Evolutionary conservation across 805 yeast species (phyloP).

Genomic region (Candida andamanensis): DNA sequence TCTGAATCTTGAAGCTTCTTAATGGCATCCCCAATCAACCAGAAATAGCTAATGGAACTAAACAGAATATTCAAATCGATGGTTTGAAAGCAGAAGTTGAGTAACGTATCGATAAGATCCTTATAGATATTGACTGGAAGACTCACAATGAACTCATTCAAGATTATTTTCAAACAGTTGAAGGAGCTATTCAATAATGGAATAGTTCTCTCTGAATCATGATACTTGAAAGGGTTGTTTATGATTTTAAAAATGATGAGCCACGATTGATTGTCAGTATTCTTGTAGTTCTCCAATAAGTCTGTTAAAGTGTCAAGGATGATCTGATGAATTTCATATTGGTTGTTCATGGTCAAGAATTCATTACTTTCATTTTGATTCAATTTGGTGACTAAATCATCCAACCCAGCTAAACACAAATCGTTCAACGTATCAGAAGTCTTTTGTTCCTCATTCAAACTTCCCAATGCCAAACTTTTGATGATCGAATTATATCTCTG

Average conservation of each 20-base stretch:
- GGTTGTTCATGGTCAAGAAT: conserved; percentile 47
- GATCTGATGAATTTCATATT: conserved; percentile 62
- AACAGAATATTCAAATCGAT: conserved; percentile 83
- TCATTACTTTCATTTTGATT: conserved; percentile 19
- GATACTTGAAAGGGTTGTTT: conserved; percentile 47
- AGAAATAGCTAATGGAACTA: conserved; percentile 85
- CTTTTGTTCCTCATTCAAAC: conserved; percentile 8
- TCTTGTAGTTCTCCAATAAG: conserved; percentile 65
- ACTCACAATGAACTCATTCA: conserved; percentile 77
- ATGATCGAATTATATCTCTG: conserved; percentile 50
- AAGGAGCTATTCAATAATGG: conserved; percentile 64
- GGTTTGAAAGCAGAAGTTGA: conserved; percentile 64
- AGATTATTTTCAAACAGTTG: conserved; percentile 73
- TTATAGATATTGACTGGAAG: conserved; percentile 64
- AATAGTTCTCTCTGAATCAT: conserved; percentile 40
- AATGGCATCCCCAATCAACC: conserved; percentile 80
- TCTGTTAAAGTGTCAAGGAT: conserved; percentile 60
- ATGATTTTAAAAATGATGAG: conserved; percentile 58
- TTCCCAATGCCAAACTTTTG: conserved; percentile 37
- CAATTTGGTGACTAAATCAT: conserved; percentile 20
- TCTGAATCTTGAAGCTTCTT: conserved; percentile 11
- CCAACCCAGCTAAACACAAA: conserved; percentile 37
- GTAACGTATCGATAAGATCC: conserved; percentile 64
- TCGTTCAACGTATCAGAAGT: conserved; percentile 5
- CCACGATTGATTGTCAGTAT: conserved; percentile 60